Evolutionary conservation across 169 alveolate species (phyloP).

Genomic region (Plasmodium reichenowi): DNA sequence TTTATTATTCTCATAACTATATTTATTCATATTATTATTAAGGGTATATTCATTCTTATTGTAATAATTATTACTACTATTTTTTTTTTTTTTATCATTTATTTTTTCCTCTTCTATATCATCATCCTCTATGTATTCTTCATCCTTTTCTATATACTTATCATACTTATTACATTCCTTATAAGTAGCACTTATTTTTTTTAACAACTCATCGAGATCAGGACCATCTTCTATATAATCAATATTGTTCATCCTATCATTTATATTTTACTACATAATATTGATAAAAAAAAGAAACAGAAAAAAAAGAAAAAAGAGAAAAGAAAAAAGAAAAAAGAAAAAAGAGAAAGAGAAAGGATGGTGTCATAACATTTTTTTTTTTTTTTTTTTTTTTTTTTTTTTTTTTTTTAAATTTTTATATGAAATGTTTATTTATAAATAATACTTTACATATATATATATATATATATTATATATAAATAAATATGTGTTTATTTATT

Average conservation of each 20-base stretch:
- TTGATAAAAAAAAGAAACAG: no score
- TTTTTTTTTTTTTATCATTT: conserved; percentile 14
- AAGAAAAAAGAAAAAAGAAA: no score
- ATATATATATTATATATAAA: no score
- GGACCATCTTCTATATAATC: conserved; percentile 54
- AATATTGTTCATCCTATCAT: conserved; percentile 7
- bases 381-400: no score
- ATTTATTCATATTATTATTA: neutral
- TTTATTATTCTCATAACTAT: neutral
- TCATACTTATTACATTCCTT: conserved; percentile 63
- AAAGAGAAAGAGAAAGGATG: no score
- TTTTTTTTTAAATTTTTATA: no score
- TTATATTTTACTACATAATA: no score
- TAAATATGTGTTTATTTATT: no score
- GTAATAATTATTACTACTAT: neutral
- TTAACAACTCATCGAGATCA: conserved; percentile 71
- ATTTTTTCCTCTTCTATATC: conserved; percentile 32
- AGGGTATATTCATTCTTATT: conserved; percentile 7
- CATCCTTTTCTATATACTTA: conserved; percentile 23
- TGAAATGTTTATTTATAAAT: no score
- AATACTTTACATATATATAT: no score
- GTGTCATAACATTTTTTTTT: no score
- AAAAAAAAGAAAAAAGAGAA: no score
- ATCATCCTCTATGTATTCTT: conserved; percentile 28
- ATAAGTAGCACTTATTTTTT: conserved; percentile 62